A percentile compares a stretch with the other conserved stretches of the same genome.
Conservation (phyloP, 1,284 basidiomycete species). For the Moesziomyces antarcticus region DNA sequence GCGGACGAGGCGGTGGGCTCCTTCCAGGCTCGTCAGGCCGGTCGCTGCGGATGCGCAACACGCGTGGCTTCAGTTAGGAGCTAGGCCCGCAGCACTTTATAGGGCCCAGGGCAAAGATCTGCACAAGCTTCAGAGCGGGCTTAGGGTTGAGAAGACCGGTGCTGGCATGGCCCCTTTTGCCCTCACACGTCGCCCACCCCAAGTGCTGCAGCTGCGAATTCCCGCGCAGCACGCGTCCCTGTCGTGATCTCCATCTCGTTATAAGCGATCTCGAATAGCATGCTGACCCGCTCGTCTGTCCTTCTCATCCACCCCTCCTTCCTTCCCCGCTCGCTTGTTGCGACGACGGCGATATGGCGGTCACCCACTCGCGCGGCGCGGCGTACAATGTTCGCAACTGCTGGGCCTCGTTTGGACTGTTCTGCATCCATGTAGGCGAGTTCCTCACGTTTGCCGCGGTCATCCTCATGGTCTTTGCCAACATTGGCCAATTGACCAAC, state of each 20-base stretch:
- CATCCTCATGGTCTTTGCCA: slow-evolving; percentile 58
- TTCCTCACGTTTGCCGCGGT: slow-evolving; percentile 64
- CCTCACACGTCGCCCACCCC: too few relatives aligned
- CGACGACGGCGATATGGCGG: slow-evolving; percentile 8
- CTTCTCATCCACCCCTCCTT: background rate
- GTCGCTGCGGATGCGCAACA: background rate
- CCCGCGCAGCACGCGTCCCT: too few relatives aligned
- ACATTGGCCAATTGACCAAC: slow-evolving; percentile 62
- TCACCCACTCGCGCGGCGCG: slow-evolving; percentile 2
- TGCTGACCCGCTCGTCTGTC: background rate
- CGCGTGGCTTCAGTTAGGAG: background rate
- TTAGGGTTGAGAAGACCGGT: background rate
- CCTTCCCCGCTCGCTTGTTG: background rate
- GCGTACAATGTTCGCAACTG: slow-evolving; percentile 13
- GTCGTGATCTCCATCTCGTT: too few relatives aligned
- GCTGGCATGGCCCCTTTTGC: too few relatives aligned
- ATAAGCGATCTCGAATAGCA: background rate
- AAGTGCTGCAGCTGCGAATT: too few relatives aligned
- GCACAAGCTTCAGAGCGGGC: background rate
- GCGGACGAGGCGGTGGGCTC: too few relatives aligned
- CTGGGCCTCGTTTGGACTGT: slow-evolving; percentile 20
- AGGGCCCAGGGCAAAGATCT: background rate
- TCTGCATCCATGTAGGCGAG: slow-evolving; percentile 53
- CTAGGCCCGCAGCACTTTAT: background rate
- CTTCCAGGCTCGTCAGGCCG: too few relatives aligned